phyloP scores from a whole-genome alignment of 192 early-diverging fungal species.

The Coemansia sp. region DNA sequence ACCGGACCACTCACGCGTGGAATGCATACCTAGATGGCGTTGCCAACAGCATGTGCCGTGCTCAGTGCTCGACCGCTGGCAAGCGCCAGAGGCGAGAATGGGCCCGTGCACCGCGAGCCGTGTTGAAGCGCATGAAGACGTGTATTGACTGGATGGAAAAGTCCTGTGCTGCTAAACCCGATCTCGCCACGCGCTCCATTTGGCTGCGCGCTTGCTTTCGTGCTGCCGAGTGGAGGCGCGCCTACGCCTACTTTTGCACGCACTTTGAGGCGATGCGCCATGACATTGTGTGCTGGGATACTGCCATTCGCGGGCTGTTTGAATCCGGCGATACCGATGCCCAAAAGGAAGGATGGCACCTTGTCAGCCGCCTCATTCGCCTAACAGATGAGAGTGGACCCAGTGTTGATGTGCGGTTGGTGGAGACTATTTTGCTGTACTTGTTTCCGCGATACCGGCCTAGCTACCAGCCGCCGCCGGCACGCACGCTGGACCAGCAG shows the following conservation, averaged over 20 bases:
- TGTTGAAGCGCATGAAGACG: conserved; percentile 2
- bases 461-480: conserved; percentile 4
- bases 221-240: conserved; percentile 17
- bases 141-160: conserved; percentile 23
- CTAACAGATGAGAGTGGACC: background rate
- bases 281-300: conserved; percentile 44
- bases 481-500: conserved; percentile 1
- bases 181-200: conserved; percentile 27
- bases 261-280: conserved; percentile 3
- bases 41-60: background rate
- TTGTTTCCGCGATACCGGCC: conserved; percentile 17
- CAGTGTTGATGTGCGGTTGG: conserved; percentile 15
- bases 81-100: background rate
- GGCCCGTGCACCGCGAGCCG: background rate
- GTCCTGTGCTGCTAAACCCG: conserved; percentile 12
- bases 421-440: conserved; percentile 31
- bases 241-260: conserved; percentile 13
- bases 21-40: conserved; percentile 45
- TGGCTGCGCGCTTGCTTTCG: conserved; percentile 51
- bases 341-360: conserved; percentile 26
- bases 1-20: conserved; percentile 24
- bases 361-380: conserved; percentile 24
- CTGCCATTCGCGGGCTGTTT: conserved; percentile 24
- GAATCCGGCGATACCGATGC: background rate
- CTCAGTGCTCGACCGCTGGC: background rate